A percentile compares a stretch with the other conserved stretches of the same genome.
These are phyloP conservation scores for Exophiala viscosa DNA, from an alignment of 2,329 filamentous ascomycete genomes.

Conservation along the genomic window DNA sequence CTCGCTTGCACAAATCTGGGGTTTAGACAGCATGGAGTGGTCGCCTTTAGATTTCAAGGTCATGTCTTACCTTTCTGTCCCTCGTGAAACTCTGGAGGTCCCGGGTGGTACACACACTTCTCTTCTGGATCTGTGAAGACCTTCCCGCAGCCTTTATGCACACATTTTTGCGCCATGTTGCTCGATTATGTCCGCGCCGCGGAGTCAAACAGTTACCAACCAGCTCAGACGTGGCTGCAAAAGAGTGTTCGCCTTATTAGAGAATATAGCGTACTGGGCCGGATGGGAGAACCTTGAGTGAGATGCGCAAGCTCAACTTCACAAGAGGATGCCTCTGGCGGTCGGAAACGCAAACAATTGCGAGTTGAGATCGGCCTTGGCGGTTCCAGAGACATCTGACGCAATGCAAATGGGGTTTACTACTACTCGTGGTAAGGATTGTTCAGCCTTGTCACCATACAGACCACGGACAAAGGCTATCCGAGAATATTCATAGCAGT, in stretches of 20 bases:
- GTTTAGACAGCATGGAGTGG: neutral
- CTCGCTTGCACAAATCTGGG: neutral
- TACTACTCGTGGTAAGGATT: neutral
- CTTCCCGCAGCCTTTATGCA: constrained; percentile 95
- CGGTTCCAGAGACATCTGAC: constrained; percentile 25
- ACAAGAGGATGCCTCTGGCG: no score
- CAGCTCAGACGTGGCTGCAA: no score
- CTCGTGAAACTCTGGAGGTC: constrained; percentile 92
- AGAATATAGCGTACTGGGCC: no score
- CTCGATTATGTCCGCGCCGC: neutral
- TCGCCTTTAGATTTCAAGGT: neutral
- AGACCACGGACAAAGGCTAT: no score
- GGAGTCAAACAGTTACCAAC: neutral
- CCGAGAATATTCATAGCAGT: neutral
- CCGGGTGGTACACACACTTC: constrained; percentile 86
- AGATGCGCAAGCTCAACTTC: no score
- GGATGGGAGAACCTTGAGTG: no score
- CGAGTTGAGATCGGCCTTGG: constrained; percentile 10
- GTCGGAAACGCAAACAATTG: neutral
- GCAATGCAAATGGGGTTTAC: constrained; percentile 4
- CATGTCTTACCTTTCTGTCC: constrained; percentile 83
- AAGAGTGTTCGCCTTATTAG: no score
- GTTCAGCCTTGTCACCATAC: neutral
- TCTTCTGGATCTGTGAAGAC: constrained; percentile 76
- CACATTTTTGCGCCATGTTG: constrained; percentile 62